These are phyloP conservation scores for Pseudoturritis turrita DNA, from an alignment of 345 rosid species.

Conservation along the genomic window DNA sequence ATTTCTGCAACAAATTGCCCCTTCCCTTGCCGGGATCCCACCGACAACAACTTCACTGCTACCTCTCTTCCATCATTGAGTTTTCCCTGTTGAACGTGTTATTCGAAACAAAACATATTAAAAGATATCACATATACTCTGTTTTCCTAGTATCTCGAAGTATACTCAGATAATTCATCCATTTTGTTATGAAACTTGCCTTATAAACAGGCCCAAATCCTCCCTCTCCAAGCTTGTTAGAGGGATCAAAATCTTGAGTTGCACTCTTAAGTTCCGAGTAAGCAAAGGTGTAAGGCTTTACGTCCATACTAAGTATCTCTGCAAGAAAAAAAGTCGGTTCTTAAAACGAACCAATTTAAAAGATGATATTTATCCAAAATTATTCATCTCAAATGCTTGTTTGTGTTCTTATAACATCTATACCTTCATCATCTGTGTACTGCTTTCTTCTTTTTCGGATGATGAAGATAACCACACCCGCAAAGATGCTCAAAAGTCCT, in stretches of 20 bases:
- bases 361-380: neutral
- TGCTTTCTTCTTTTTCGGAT: conserved; percentile 38
- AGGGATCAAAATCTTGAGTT: conserved; percentile 49
- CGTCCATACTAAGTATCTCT: conserved; percentile 50
- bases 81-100: conserved; percentile 24
- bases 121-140: neutral
- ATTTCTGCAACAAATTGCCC: conserved; percentile 64
- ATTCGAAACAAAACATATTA: neutral
- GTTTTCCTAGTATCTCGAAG: neutral
- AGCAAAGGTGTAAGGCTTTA: conserved; percentile 54
- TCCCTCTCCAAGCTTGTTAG: too few relatives aligned
- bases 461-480: conserved; percentile 28
- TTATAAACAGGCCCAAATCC: too few relatives aligned
- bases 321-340: neutral
- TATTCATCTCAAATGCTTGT: neutral
- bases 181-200: neutral
- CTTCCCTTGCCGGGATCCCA: conserved; percentile 69
- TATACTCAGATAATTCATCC: neutral
- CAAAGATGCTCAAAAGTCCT: conserved; percentile 33
- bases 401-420: conserved; percentile 10
- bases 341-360: neutral
- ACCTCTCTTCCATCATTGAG: conserved; percentile 38
- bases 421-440: conserved; percentile 76
- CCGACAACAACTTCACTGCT: conserved; percentile 61
- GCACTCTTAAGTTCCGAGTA: conserved; percentile 57